Conservation (phyloP, 2,329 filamentous ascomycete genomes). For the Paecilomyces variotii region DNA sequence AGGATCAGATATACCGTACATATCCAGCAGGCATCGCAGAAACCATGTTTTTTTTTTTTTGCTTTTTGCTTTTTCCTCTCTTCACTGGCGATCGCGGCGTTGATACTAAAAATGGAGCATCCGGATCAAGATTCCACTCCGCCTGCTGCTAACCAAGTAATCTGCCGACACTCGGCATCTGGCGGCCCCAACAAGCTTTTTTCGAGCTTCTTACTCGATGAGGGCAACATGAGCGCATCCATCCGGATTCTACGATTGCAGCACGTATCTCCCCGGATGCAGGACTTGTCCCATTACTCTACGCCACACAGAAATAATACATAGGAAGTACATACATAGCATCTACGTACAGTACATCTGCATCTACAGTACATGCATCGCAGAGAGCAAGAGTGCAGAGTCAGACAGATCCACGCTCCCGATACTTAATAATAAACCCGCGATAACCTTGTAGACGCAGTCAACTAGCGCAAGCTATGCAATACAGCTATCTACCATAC, state of each 20-base stretch:
- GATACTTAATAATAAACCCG: background rate
- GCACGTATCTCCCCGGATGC: background rate
- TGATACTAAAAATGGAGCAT: background rate
- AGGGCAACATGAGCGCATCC: background rate
- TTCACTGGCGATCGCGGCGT: background rate
- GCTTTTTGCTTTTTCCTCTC: background rate
- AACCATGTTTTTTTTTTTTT: background rate
- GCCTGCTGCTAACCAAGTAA: background rate
- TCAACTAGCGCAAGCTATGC: background rate
- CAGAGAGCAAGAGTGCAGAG: background rate
- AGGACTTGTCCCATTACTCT: background rate
- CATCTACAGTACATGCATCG: background rate
- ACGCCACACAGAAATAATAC: too few species aligned
- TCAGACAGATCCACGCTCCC: background rate
- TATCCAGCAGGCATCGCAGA: background rate
- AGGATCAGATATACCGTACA: background rate
- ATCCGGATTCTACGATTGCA: background rate
- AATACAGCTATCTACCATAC: background rate
- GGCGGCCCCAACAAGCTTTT: background rate
- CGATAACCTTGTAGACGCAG: background rate
- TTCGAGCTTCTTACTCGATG: background rate
- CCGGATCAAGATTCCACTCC: background rate
- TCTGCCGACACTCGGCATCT: background rate
- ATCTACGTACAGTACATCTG: background rate
- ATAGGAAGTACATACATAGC: background rate